Percentiles rank a stretch among this genome's conserved stretches.
These are phyloP conservation scores for Candida pini DNA, from an alignment of 805 yeast species.

Conservation along the genomic window DNA sequence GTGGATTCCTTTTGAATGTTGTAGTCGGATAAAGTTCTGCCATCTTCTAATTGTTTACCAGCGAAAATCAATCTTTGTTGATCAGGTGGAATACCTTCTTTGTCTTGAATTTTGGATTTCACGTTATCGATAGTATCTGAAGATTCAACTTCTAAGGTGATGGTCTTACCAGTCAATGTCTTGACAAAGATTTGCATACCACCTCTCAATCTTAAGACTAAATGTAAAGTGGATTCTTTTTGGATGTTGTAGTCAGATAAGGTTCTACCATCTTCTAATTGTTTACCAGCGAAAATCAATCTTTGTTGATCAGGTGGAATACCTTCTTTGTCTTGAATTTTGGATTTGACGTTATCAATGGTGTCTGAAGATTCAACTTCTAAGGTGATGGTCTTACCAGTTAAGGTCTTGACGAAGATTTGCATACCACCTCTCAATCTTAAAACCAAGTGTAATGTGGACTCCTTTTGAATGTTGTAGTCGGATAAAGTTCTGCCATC, in stretches of 20 bases:
- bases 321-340: constrained; percentile 39
- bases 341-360: constrained; percentile 37
- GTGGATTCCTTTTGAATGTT: constrained; percentile 48
- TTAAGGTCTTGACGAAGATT: constrained; percentile 76
- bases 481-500: constrained; percentile 91
- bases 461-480: constrained; percentile 46
- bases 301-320: constrained; percentile 39
- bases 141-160: constrained; percentile 51
- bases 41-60: constrained; percentile 49
- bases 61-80: constrained; percentile 42
- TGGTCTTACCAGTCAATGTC: constrained; percentile 87
- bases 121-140: constrained; percentile 41
- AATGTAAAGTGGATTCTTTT: constrained; percentile 35
- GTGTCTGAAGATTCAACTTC: constrained; percentile 62
- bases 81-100: constrained; percentile 41
- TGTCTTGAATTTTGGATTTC: constrained; percentile 38
- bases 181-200: constrained; percentile 87
- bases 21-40: constrained; percentile 93
- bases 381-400: constrained; percentile 92
- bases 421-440: constrained; percentile 49
- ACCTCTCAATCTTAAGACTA: constrained; percentile 35
- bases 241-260: constrained; percentile 69
- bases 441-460: constrained; percentile 31
- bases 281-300: constrained; percentile 39
- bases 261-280: constrained; percentile 71